Conservation (phyloP, 768 basidiomycete genomes). For the Pulveroboletus sp. region DNA sequence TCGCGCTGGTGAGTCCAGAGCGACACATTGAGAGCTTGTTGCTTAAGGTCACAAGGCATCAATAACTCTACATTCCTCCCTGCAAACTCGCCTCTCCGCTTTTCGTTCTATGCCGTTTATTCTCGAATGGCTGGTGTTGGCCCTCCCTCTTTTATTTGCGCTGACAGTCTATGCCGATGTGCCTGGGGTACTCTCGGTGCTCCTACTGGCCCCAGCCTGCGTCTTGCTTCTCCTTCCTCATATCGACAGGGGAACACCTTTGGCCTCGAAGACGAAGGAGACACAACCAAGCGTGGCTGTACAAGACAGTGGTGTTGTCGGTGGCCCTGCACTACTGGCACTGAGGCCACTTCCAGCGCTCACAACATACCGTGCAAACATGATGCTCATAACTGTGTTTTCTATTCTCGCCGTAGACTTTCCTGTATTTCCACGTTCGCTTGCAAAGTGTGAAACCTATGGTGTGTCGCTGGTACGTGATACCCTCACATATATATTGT, state of each 20-base stretch:
- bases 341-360: conserved; percentile 62
- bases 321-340: neutral
- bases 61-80: conserved; percentile 61
- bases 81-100: conserved; percentile 45
- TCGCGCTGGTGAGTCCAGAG: conserved; percentile 51
- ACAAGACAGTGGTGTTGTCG: neutral
- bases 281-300: neutral
- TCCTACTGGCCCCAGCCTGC: conserved; percentile 43
- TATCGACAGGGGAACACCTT: conserved; percentile 40
- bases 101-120: conserved; percentile 36
- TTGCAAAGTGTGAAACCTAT: conserved; percentile 92
- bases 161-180: conserved; percentile 69
- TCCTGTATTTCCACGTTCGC: conserved; percentile 76
- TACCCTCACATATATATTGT: neutral
- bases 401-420: conserved; percentile 97
- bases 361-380: conserved; percentile 86
- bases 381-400: conserved; percentile 90
- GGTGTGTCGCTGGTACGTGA: conserved; percentile 83
- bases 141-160: conserved; percentile 73
- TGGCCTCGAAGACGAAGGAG: conserved; percentile 42
- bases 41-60: conserved; percentile 50
- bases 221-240: conserved; percentile 43
- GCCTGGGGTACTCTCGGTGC: conserved; percentile 47
- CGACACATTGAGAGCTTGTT: neutral
- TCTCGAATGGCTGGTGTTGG: conserved; percentile 59